phyloP scores from a whole-genome alignment of 2,329 filamentous ascomycete species.

The Dryadomyces sulphureus region DNA sequence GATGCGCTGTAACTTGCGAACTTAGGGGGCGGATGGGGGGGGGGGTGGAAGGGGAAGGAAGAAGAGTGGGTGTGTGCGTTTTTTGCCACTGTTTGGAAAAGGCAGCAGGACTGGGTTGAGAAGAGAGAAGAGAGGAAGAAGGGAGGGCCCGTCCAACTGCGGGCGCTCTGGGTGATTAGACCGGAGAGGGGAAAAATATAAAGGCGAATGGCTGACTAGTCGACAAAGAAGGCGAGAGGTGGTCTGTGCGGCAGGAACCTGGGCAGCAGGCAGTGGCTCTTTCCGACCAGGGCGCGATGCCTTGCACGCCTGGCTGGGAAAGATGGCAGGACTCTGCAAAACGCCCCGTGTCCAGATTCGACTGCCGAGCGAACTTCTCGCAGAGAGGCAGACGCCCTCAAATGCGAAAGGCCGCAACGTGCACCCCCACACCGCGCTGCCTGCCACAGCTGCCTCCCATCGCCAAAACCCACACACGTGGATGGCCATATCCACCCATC shows the following conservation, averaged over 20 bases:
- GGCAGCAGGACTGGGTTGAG: background rate
- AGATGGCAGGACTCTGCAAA: no score
- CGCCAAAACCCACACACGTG: background rate
- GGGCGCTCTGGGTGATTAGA: background rate
- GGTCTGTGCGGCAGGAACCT: constrained; percentile 1
- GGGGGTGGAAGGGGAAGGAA: background rate
- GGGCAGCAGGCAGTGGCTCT: background rate
- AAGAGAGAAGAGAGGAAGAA: background rate
- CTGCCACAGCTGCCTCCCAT: background rate
- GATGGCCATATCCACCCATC: background rate
- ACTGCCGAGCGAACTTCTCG: no score
- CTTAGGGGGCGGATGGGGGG: no score
- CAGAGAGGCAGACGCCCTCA: no score
- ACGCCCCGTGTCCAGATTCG: no score
- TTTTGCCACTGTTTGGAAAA: constrained; percentile 1
- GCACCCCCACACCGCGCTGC: background rate
- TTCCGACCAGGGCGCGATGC: background rate
- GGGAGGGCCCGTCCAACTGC: background rate
- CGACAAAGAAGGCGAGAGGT: background rate
- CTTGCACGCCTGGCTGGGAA: no score
- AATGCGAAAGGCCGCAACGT: no score
- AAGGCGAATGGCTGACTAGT: constrained; percentile 2
- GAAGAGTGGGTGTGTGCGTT: background rate
- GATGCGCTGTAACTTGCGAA: background rate
- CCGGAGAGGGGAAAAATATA: constrained; percentile 11